phyloP scores from a whole-genome alignment of 2,329 filamentous ascomycete genomes.

The Paecilomyces formosus region DNA sequence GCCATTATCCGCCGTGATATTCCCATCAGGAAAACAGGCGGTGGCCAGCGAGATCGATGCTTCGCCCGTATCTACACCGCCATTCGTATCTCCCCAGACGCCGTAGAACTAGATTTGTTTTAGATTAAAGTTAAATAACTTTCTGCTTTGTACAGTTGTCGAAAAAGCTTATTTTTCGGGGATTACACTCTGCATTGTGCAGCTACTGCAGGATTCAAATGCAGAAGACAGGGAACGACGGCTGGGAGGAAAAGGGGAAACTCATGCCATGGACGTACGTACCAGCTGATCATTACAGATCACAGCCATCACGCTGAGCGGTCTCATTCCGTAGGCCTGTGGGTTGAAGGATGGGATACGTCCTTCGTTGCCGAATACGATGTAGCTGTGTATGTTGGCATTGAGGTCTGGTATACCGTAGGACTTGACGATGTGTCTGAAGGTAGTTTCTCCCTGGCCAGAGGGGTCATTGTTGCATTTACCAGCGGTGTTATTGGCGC shows the following conservation, averaged over 20 bases:
- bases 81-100: conserved; percentile 57
- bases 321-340: conserved; percentile 37
- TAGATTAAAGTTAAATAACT: not conserved
- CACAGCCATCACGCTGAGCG: conserved; percentile 49
- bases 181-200: not conserved
- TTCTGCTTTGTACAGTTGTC: not conserved
- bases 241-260: not conserved
- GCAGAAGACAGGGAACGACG: not conserved
- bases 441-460: conserved; percentile 38
- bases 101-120: conserved; percentile 43
- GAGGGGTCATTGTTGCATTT: conserved; percentile 40
- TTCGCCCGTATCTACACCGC: conserved; percentile 50
- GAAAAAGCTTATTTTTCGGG: not conserved
- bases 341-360: conserved; percentile 35
- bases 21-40: conserved; percentile 46
- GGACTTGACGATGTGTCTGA: conserved; percentile 31
- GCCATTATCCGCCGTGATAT: conserved; percentile 49
- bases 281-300: conserved; percentile 46
- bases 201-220: not conserved
- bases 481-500: conserved; percentile 38
- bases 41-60: conserved; percentile 52
- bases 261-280: not conserved
- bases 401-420: conserved; percentile 43
- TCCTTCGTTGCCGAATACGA: conserved; percentile 47
- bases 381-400: conserved; percentile 46